These are phyloP conservation scores for Hypoxylon fragiforme DNA, from an alignment of 495 filamentous ascomycete genomes.

Conservation along the genomic window DNA sequence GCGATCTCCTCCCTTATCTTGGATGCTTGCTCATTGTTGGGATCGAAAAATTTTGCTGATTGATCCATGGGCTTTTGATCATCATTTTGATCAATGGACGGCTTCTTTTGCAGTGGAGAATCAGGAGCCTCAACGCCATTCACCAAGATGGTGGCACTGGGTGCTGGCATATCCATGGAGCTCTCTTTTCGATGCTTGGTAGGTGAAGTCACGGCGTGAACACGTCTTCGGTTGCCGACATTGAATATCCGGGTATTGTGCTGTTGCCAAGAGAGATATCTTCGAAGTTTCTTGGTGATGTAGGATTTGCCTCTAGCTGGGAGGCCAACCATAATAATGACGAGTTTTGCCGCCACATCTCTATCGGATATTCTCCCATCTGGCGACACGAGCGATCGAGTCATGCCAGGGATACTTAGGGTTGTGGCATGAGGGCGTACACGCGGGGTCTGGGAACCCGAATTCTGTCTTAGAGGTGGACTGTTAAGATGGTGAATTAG, in stretches of 20 bases:
- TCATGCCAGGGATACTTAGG: slow-evolving; percentile 84
- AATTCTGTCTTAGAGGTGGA: slow-evolving; percentile 60
- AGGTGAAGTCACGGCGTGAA: slow-evolving; percentile 58
- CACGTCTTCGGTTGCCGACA: slow-evolving; percentile 85
- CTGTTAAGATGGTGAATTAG: slow-evolving; percentile 40
- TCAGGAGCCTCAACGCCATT: slow-evolving; percentile 46
- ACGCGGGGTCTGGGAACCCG: slow-evolving; percentile 62
- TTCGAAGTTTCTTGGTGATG: slow-evolving; percentile 94
- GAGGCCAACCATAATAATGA: slow-evolving; percentile 97
- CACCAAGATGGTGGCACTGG: slow-evolving; percentile 53
- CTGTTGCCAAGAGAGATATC: slow-evolving; percentile 96
- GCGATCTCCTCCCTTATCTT: slow-evolving; percentile 88
- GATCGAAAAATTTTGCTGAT: slow-evolving; percentile 92
- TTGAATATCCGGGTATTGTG: slow-evolving; percentile 96
- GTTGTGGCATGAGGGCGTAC: slow-evolving; percentile 76
- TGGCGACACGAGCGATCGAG: slow-evolving; percentile 88
- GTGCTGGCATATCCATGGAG: slow-evolving; percentile 42
- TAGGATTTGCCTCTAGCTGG: slow-evolving; percentile 96
- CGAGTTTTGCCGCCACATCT: slow-evolving; percentile 92
- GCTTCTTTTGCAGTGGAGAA: slow-evolving; percentile 30
- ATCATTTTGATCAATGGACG: slow-evolving; percentile 11
- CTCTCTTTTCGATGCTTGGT: slow-evolving; percentile 32
- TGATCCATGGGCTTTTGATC: slow-evolving; percentile 70
- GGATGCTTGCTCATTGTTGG: slow-evolving; percentile 78
- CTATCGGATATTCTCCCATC: slow-evolving; percentile 89